phyloP scores from a whole-genome alignment of 805 yeast genomes.

The Yamadazyma tumulicola region DNA sequence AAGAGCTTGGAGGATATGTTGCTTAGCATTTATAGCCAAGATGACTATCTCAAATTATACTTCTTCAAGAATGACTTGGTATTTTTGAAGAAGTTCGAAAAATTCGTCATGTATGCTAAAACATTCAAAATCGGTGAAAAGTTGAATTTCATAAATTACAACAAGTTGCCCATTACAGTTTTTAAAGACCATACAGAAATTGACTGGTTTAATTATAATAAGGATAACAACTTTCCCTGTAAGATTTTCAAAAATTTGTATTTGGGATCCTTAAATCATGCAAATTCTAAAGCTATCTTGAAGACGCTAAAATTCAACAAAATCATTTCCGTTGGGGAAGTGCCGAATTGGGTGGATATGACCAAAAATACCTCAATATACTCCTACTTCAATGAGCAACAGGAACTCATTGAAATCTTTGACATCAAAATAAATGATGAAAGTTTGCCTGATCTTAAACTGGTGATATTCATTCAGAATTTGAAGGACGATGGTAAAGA shows the following conservation, averaged over 20 bases:
- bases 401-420: conserved; percentile 10
- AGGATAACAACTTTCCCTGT: conserved; percentile 37
- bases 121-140: neutral
- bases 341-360: conserved; percentile 28
- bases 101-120: conserved; percentile 18
- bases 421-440: conserved; percentile 8
- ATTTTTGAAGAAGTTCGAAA: conserved; percentile 28
- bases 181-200: neutral
- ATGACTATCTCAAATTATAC: conserved; percentile 22
- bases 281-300: conserved; percentile 27
- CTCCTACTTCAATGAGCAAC: conserved; percentile 17
- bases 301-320: conserved; percentile 20
- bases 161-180: conserved; percentile 1
- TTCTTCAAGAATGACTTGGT: conserved; percentile 27
- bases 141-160: conserved; percentile 11
- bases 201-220: conserved; percentile 33
- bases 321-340: conserved; percentile 34
- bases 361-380: conserved; percentile 14
- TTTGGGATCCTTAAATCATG: conserved; percentile 33
- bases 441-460: conserved; percentile 11
- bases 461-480: conserved; percentile 28
- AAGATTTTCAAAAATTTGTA: conserved; percentile 24
- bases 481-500: conserved; percentile 39
- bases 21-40: conserved; percentile 12
- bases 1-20: conserved; percentile 24